Evolutionary conservation across 192 early-diverging fungal species (phyloP).

Genomic region (Helicostylum pulchrum): DNA sequence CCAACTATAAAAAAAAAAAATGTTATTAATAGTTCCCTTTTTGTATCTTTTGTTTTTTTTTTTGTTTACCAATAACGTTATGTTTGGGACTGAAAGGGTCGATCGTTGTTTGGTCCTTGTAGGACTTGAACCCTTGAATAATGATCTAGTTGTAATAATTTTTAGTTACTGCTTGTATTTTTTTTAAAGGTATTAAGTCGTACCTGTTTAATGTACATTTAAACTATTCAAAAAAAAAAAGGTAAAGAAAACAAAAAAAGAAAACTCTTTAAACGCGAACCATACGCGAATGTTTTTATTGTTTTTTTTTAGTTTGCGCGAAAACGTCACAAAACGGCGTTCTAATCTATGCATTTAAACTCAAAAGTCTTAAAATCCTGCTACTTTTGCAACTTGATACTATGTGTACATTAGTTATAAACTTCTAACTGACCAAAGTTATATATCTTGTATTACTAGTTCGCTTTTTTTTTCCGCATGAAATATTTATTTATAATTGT

Average conservation of each 20-base stretch:
- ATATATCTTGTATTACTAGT: too few species aligned
- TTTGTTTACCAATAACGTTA: constrained; percentile 86
- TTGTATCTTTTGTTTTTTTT: too few species aligned
- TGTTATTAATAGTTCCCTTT: background rate
- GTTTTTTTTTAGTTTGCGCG: too few species aligned
- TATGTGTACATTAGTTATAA: too few species aligned
- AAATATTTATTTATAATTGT: too few species aligned
- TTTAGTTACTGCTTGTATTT: background rate
- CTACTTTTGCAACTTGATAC: too few species aligned
- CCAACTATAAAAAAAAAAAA: constrained; percentile 59
- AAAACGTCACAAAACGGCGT: too few species aligned
- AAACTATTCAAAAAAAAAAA: background rate
- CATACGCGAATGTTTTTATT: too few species aligned
- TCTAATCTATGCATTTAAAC: too few species aligned
- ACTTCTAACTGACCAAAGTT: too few species aligned
- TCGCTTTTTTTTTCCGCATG: too few species aligned
- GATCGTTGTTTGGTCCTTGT: constrained; percentile 93
- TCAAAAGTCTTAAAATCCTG: too few species aligned
- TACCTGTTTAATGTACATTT: constrained; percentile 10
- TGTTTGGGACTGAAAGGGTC: constrained; percentile 90
- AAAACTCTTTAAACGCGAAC: background rate
- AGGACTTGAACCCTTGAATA: constrained; percentile 99
- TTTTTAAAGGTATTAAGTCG: background rate
- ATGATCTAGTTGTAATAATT: constrained; percentile 56
- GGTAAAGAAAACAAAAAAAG: background rate